A percentile compares a stretch with the other conserved stretches of the same genome.
Conservation (phyloP, 768 basidiomycete genomes). For the Leucocoprinus sp. region DNA sequence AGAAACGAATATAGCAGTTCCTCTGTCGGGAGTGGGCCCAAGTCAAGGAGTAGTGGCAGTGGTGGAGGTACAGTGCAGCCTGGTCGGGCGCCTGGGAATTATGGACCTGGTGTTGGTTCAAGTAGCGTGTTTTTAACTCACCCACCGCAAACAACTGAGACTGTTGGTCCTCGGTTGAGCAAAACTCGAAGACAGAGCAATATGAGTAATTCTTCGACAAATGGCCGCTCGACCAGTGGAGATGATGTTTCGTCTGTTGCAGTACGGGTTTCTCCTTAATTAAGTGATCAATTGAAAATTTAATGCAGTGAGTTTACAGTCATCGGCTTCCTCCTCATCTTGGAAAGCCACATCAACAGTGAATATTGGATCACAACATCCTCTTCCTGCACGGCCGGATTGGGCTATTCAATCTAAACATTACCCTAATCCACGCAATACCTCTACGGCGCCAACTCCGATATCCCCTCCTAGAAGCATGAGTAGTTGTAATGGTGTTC, state of each 20-base stretch:
- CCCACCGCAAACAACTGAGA: conserved; percentile 29
- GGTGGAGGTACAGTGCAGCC: conserved; percentile 23
- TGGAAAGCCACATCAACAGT: conserved; percentile 71
- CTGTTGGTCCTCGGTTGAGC: conserved; percentile 60
- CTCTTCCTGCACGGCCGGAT: conserved; percentile 76
- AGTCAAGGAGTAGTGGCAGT: conserved; percentile 17
- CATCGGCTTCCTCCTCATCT: conserved; percentile 77
- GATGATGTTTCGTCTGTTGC: conserved; percentile 74
- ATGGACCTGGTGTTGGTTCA: conserved; percentile 52
- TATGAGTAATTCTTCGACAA: conserved; percentile 41
- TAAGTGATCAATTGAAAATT: conserved; percentile 7
- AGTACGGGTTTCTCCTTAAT: conserved; percentile 40
- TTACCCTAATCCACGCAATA: conserved; percentile 44
- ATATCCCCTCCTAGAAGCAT: conserved; percentile 30
- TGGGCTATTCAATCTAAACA: conserved; percentile 85
- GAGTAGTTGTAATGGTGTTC: conserved; percentile 25
- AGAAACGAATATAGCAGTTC: conserved; percentile 16
- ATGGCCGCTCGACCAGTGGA: conserved; percentile 48
- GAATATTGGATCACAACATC: conserved; percentile 63
- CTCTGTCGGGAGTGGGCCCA: conserved; percentile 24
- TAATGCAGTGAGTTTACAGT: conserved; percentile 27
- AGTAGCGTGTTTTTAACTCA: conserved; percentile 31
- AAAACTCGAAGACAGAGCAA: conserved; percentile 45
- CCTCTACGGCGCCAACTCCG: conserved; percentile 23
- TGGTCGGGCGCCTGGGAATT: conserved; percentile 56